Evolutionary conservation across 1,284 basidiomycete genomes (phyloP).

Genomic region (Marasmius fiardii): DNA sequence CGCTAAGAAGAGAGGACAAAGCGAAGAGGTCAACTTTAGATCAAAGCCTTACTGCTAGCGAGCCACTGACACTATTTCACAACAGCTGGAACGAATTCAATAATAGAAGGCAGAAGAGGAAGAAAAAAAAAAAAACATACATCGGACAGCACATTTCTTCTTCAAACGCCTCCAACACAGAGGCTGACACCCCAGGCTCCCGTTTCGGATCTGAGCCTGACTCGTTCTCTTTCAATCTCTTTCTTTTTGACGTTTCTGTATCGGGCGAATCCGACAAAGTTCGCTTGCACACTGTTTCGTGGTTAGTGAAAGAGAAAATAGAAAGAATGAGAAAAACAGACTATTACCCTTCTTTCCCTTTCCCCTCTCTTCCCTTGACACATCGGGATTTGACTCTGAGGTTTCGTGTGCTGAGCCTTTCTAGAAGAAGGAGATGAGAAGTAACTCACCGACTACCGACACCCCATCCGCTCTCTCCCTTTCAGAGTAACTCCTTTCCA

Average conservation of each 20-base stretch:
- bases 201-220: slow-evolving; percentile 1
- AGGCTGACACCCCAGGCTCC: too few species aligned
- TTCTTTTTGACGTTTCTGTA: slow-evolving; percentile 1
- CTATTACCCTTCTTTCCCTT: too few species aligned
- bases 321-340: too few species aligned
- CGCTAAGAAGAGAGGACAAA: slow-evolving; percentile 27
- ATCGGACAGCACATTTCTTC: slow-evolving; percentile 55
- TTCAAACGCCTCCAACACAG: slow-evolving; percentile 40
- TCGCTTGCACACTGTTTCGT: too few species aligned
- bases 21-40: not conserved
- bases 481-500: slow-evolving; percentile 28
- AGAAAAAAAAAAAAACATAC: slow-evolving; percentile 29
- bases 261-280: too few species aligned
- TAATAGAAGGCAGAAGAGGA: not conserved
- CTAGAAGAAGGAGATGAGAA: too few species aligned
- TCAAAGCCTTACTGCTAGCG: not conserved
- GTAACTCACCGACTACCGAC: slow-evolving; percentile 9
- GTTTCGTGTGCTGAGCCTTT: not conserved
- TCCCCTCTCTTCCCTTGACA: too few species aligned
- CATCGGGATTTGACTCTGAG: not conserved
- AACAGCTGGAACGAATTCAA: slow-evolving; percentile 37
- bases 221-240: slow-evolving; percentile 1
- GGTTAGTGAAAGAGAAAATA: too few species aligned
- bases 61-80: slow-evolving; percentile 46
- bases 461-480: slow-evolving; percentile 1